These are phyloP conservation scores for Mytilinidion resinicola DNA, from an alignment of 495 filamentous ascomycete species.

Conservation along the genomic window DNA sequence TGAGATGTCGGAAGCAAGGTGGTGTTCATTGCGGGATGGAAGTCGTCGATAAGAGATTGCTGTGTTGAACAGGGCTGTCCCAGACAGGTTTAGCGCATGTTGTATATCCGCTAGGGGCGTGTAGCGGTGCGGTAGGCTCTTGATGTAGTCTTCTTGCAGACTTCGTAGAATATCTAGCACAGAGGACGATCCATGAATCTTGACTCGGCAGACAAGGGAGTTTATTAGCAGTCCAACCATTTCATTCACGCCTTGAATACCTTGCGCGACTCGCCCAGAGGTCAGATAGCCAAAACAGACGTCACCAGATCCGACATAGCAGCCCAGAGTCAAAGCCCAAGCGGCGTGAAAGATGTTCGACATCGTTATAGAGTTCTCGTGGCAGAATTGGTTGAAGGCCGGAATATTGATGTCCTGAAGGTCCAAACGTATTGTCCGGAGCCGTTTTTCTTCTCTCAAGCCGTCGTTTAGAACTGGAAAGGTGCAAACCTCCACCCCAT, in stretches of 20 bases:
- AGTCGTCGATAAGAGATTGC: no score
- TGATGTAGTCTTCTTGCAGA: conserved; percentile 21
- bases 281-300: conserved; percentile 25
- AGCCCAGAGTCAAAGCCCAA: conserved; percentile 20
- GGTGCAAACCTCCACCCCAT: conserved; percentile 14
- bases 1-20: no score
- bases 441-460: not conserved
- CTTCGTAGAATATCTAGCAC: conserved; percentile 13
- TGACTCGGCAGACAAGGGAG: conserved; percentile 19
- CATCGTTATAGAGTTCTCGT: conserved; percentile 11
- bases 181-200: conserved; percentile 6
- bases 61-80: no score
- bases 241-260: conserved; percentile 12
- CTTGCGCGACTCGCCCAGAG: conserved; percentile 15
- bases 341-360: conserved; percentile 25
- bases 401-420: conserved; percentile 12
- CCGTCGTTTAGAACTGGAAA: conserved; percentile 22
- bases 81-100: no score
- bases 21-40: no score
- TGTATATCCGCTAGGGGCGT: no score
- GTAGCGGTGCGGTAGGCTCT: conserved; percentile 25
- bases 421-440: conserved; percentile 16
- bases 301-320: conserved; percentile 12
- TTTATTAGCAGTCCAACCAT: conserved; percentile 24
- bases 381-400: conserved; percentile 20